phyloP scores from a whole-genome alignment of 2,329 filamentous ascomycete species.

The Neonectria sp. region DNA sequence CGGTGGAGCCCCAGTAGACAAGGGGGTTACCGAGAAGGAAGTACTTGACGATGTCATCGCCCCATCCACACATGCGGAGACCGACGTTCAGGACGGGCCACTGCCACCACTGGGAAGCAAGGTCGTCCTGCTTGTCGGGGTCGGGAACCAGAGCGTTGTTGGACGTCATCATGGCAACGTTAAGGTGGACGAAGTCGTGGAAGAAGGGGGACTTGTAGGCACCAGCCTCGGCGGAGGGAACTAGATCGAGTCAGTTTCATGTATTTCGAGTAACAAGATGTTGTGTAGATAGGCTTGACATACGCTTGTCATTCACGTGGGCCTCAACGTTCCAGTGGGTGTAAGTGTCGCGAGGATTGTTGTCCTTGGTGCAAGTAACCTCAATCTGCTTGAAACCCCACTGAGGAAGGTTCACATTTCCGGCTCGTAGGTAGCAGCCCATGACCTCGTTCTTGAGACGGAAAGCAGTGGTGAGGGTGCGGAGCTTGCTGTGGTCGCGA shows the following conservation, averaged over 20 bases:
- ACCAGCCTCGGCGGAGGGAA: slow-evolving; percentile 89
- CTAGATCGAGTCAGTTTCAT: slow-evolving; percentile 60
- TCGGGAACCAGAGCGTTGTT: slow-evolving; percentile 99
- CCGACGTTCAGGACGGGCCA: slow-evolving; percentile 97
- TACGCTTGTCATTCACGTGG: slow-evolving; percentile 93
- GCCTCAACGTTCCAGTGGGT: slow-evolving; percentile 99
- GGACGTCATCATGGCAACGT: slow-evolving; percentile 99
- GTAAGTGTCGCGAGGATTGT: slow-evolving; percentile 92
- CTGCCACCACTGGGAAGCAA: slow-evolving; percentile 98
- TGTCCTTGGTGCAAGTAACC: slow-evolving; percentile 93
- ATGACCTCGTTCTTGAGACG: slow-evolving; percentile 86
- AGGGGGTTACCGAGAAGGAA: slow-evolving; percentile 97
- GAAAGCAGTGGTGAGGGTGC: slow-evolving; percentile 95
- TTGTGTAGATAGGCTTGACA: slow-evolving; percentile 56
- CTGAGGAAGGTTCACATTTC: slow-evolving; percentile 95
- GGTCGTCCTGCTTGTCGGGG: slow-evolving; percentile 98
- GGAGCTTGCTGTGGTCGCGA: slow-evolving; percentile 85
- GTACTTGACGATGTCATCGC: slow-evolving; percentile 95
- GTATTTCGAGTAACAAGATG: neutral
- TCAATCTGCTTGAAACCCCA: slow-evolving; percentile 99
- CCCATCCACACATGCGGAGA: slow-evolving; percentile 98
- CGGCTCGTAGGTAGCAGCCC: slow-evolving; percentile 94
- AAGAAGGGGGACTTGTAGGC: slow-evolving; percentile 97
- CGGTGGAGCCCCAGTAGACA: slow-evolving; percentile 95
- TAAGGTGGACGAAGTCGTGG: slow-evolving; percentile 97